Percentiles rank a stretch among this genome's conserved stretches.
phyloP scores from a whole-genome alignment of 805 yeast genomes.

The Myxozyma neotropica region DNA sequence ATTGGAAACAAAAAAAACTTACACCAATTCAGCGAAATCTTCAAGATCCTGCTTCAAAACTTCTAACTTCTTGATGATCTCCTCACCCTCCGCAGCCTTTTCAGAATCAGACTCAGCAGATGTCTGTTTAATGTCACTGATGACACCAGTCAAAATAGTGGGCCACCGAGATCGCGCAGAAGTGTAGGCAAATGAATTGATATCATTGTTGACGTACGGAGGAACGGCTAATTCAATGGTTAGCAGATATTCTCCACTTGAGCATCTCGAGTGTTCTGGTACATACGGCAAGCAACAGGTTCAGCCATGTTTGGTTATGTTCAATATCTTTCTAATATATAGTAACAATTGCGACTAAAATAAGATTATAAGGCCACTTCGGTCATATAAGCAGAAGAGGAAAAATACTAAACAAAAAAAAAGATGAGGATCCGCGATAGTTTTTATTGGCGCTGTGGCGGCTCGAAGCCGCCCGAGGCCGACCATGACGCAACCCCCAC shows the following conservation, averaged over 20 bases:
- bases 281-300: conserved; percentile 14
- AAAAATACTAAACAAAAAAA: not conserved
- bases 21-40: conserved; percentile 36
- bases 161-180: conserved; percentile 90
- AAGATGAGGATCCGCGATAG: not conserved
- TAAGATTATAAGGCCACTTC: no score
- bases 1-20: not conserved
- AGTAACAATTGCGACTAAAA: no score
- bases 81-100: conserved; percentile 51
- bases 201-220: conserved; percentile 64
- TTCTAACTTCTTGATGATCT: conserved; percentile 14
- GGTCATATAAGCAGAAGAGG: no score
- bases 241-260: no score
- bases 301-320: not conserved
- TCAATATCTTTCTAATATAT: not conserved
- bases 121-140: conserved; percentile 59
- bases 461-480: conserved; percentile 4
- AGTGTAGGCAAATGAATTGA: conserved; percentile 75
- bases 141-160: conserved; percentile 66
- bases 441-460: not conserved
- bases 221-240: conserved; percentile 29
- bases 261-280: no score
- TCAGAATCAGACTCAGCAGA: conserved; percentile 37
- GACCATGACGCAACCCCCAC: conserved; percentile 6
- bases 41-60: conserved; percentile 50